Percentiles rank a stretch among this genome's conserved stretches.
Conservation (phyloP, 2,329 filamentous ascomycete genomes). For the Blastomyces parvus region DNA sequence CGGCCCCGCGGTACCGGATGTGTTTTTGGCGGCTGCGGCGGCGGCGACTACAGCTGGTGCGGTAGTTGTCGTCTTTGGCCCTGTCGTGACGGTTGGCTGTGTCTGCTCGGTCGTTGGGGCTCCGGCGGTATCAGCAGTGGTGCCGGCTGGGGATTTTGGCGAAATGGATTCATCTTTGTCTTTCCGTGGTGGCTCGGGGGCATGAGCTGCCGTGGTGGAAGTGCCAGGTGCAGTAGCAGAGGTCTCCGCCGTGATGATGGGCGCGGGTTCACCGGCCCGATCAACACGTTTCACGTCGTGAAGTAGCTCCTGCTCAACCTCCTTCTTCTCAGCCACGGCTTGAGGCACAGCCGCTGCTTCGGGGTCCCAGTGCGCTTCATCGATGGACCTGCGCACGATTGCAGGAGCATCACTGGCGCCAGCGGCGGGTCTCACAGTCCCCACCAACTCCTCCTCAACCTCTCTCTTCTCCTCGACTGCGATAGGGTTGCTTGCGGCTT, state of each 20-base stretch:
- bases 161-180: conserved; percentile 13
- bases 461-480: conserved; percentile 44
- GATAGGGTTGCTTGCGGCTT: conserved; percentile 38
- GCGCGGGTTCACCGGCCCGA: conserved; percentile 28
- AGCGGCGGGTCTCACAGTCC: conserved; percentile 11
- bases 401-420: conserved; percentile 30
- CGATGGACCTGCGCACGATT: conserved; percentile 38
- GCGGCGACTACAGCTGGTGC: conserved; percentile 16
- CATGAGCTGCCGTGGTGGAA: conserved; percentile 12
- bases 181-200: conserved; percentile 13
- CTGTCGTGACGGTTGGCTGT: conserved; percentile 14
- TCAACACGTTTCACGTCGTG: conserved; percentile 35
- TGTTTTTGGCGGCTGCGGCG: conserved; percentile 21
- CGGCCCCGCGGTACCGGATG: conserved; percentile 12
- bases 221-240: conserved; percentile 29
- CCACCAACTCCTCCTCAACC: conserved; percentile 16
- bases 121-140: conserved; percentile 15
- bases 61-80: conserved; percentile 18
- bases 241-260: conserved; percentile 33
- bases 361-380: conserved; percentile 49
- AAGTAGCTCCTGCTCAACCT: conserved; percentile 63
- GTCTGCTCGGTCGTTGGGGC: conserved; percentile 5
- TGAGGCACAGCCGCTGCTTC: conserved; percentile 61
- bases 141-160: conserved; percentile 17
- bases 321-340: conserved; percentile 65